phyloP scores from a whole-genome alignment of 495 filamentous ascomycete species.

The Annulohypoxylon bovei region DNA sequence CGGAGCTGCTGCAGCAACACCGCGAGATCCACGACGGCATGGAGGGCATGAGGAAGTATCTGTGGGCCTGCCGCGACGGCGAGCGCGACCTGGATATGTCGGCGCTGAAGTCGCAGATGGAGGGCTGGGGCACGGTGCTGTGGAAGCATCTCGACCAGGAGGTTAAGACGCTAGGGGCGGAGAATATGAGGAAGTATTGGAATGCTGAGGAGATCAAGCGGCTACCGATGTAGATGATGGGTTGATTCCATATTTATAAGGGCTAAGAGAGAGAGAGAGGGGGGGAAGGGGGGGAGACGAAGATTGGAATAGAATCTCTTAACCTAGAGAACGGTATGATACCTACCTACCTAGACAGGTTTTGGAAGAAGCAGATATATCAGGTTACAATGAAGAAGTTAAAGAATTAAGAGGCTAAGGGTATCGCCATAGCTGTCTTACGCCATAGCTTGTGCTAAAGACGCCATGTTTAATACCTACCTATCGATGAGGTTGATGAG shows the following conservation, averaged over 20 bases:
- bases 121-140: constrained; percentile 69
- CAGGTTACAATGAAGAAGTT: not conserved
- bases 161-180: constrained; percentile 73
- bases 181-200: constrained; percentile 92
- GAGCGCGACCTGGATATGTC: constrained; percentile 74
- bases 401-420: not conserved
- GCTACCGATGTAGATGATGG: constrained; percentile 76
- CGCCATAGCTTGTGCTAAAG: not conserved
- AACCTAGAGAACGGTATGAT: no score
- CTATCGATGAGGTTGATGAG: not conserved
- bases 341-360: not conserved
- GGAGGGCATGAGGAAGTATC: constrained; percentile 75
- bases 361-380: not conserved
- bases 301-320: not conserved
- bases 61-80: constrained; percentile 69
- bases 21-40: constrained; percentile 82
- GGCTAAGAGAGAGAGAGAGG: not conserved
- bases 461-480: not conserved
- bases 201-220: constrained; percentile 75
- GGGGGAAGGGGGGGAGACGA: not conserved
- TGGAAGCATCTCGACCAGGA: constrained; percentile 80
- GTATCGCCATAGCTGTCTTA: not conserved
- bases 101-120: constrained; percentile 75
- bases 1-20: constrained; percentile 81
- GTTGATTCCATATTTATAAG: no score